These are phyloP conservation scores for Daldinia vernicosa DNA, from an alignment of 495 filamentous ascomycete genomes.

Conservation along the genomic window DNA sequence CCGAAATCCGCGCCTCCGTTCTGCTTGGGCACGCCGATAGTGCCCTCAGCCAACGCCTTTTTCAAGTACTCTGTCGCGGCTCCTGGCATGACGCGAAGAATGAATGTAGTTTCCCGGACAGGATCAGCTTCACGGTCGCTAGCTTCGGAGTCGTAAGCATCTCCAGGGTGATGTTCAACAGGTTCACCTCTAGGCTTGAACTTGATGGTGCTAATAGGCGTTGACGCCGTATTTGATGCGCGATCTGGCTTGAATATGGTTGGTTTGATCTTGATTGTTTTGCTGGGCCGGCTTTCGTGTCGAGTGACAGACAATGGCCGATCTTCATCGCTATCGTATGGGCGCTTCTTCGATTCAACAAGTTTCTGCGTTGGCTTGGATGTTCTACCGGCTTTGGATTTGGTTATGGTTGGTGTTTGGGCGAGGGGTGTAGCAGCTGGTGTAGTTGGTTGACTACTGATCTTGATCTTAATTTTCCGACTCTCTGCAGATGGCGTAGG, in stretches of 20 bases:
- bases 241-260: slow-evolving; percentile 29
- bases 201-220: slow-evolving; percentile 58
- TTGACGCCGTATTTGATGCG: slow-evolving; percentile 11
- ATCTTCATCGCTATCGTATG: slow-evolving; percentile 57
- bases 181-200: slow-evolving; percentile 67
- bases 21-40: slow-evolving; percentile 68
- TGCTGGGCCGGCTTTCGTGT: slow-evolving; percentile 40
- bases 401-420: slow-evolving; percentile 43
- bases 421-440: slow-evolving; percentile 45
- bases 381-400: slow-evolving; percentile 59
- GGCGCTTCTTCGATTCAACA: slow-evolving; percentile 54
- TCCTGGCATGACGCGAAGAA: slow-evolving; percentile 87
- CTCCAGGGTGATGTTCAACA: slow-evolving; percentile 71
- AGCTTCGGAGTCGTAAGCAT: slow-evolving; percentile 97
- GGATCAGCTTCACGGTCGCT: slow-evolving; percentile 90
- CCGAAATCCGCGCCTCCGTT: slow-evolving; percentile 74
- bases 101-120: slow-evolving; percentile 83
- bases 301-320: slow-evolving; percentile 44
- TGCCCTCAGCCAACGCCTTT: slow-evolving; percentile 72
- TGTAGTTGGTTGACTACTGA: slow-evolving; percentile 57
- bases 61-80: slow-evolving; percentile 84
- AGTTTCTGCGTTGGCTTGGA: slow-evolving; percentile 59
- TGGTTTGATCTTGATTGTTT: slow-evolving; percentile 55
- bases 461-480: slow-evolving; percentile 64
- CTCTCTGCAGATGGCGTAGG: slow-evolving; percentile 53